These are phyloP conservation scores for Mentha longifolia DNA, from an alignment of 257 asterid species.

Conservation along the genomic window DNA sequence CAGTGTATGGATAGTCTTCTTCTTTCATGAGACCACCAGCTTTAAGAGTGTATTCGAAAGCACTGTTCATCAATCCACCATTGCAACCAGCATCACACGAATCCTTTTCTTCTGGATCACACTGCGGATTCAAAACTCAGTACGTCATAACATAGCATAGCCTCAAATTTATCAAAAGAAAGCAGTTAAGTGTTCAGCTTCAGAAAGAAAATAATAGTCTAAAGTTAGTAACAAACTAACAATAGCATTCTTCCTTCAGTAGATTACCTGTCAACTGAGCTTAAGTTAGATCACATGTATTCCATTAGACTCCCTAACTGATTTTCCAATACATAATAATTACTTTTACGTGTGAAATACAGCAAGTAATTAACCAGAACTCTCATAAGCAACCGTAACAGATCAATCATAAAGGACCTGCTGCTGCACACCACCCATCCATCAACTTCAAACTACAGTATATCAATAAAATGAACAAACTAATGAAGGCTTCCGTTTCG, in stretches of 20 bases:
- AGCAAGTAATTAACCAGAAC: background rate
- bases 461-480: slow-evolving; percentile 9
- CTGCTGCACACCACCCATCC: background rate
- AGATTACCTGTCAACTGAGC: background rate
- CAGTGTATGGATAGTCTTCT: slow-evolving; percentile 86
- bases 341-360: background rate
- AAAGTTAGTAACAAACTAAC: background rate
- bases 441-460: background rate
- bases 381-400: background rate
- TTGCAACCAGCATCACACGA: slow-evolving; percentile 88
- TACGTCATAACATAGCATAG: background rate
- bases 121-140: slow-evolving; percentile 44
- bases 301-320: background rate
- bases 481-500: background rate
- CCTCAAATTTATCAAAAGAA: slow-evolving; percentile 9
- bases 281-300: background rate
- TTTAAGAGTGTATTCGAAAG: slow-evolving; percentile 81
- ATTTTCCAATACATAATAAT: background rate
- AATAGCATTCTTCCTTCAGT: background rate
- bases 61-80: slow-evolving; percentile 92
- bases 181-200: no score
- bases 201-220: background rate
- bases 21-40: slow-evolving; percentile 91
- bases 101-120: slow-evolving; percentile 79
- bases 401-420: background rate